Base-by-base conservation (phyloP, 2,329 filamentous ascomycete genomes). In the Fusarium fracticaudum region DNA sequence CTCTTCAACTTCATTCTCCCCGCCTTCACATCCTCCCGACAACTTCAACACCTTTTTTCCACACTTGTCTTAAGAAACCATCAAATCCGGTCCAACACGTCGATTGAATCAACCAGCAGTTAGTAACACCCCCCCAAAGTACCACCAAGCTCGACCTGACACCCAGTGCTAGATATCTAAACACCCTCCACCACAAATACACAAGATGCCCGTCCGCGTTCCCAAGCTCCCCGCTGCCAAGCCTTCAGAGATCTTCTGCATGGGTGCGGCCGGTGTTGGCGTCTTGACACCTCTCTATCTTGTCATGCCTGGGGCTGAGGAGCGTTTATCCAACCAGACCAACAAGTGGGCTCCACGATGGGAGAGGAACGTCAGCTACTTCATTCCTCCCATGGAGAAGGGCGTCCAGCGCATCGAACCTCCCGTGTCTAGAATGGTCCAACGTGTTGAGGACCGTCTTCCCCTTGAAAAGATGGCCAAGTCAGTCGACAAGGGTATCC, bases 321-420 rank as follows among this genome's bases (percentile, higher is more conserved):
- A 90, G 79, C 85, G 85, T 48, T 79, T 90, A 41, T 85, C 87
- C 61, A 81, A 81, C 31, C 87, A 89, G 80, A 90, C 89, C 8
- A 83, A 84, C 67, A 86, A 87, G 76, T 90, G 89, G 89, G 89
- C 88, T 8, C 88, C 88, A 24, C 86, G 87, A 64, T 91, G 89
- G 89, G 88, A 90, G 81, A 84, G 85, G 60, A 89, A 89, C 80
- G 86, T 90, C 78, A 85, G 82, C 71, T 87, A 86, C 82, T 86
- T 90, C 79, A 81, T 83, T 14, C 81, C 83, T n/a, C 85, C 86
- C 22, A 84, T 85, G 35, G 84, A 87, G 79, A 81, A 82, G 26
- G 81, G 85, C 58, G 84, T 87, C 45, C 85, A 86, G 73, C 84
- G 86, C 60, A 83, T 88, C 60, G 83, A 88, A 77, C 87, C 86